A percentile compares a stretch with the other conserved stretches of the same genome.
Conservation (phyloP, 257 asterid genomes). For the Datura wrightii region DNA sequence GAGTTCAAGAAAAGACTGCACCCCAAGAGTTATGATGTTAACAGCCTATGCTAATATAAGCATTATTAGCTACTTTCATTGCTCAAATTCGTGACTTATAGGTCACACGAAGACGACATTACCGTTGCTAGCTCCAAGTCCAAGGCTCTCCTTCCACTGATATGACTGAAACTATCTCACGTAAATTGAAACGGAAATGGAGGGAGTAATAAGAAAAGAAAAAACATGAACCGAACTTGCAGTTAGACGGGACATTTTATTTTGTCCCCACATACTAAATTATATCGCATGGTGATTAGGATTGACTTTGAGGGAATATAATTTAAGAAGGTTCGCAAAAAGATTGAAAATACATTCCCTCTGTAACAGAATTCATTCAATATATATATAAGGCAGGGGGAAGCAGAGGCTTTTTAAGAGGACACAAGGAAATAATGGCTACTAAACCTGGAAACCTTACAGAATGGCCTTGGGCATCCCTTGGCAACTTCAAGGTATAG, state of each 20-base stretch:
- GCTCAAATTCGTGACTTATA: too few species aligned
- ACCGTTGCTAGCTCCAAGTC: too few species aligned
- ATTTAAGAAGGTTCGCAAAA: background rate
- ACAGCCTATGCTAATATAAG: too few species aligned
- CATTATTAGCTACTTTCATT: too few species aligned
- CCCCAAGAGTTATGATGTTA: too few species aligned
- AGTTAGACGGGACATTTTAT: background rate
- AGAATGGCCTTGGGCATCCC: background rate
- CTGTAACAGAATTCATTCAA: background rate
- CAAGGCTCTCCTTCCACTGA: too few species aligned
- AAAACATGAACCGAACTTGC: background rate
- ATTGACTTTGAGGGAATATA: background rate
- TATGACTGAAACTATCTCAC: background rate
- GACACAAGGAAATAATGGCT: background rate
- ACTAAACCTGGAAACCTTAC: constrained; percentile 1
- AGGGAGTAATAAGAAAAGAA: background rate
- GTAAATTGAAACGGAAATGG: background rate
- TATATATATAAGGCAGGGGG: background rate
- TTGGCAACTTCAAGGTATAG: constrained; percentile 6
- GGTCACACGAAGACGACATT: too few species aligned
- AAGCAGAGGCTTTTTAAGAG: background rate
- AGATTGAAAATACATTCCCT: background rate
- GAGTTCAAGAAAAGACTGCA: too few species aligned
- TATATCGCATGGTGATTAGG: background rate
- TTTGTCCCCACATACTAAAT: background rate